phyloP scores from a whole-genome alignment of 192 early-diverging fungal genomes.

The Coemansia sp. region DNA sequence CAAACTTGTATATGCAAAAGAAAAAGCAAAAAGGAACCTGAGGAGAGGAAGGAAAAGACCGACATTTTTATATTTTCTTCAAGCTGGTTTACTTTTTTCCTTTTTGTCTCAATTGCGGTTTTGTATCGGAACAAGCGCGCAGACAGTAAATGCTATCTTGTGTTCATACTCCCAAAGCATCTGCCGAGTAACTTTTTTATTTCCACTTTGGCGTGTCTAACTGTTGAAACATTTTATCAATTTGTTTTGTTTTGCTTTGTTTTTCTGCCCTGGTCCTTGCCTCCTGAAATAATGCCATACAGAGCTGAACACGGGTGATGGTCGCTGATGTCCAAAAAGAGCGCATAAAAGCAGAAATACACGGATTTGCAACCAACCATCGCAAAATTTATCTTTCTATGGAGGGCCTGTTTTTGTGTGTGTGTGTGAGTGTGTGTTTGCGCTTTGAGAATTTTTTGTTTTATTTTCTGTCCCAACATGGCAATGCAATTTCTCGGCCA shows the following conservation, averaged over 20 bases:
- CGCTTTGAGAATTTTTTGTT: neutral
- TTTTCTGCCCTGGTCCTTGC: neutral
- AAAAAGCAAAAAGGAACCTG: conserved; percentile 5
- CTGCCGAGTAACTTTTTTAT: too few relatives aligned
- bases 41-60: neutral
- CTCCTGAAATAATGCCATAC: too few relatives aligned
- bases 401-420: neutral
- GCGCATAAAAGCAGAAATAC: neutral
- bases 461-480: too few relatives aligned
- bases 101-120: too few relatives aligned
- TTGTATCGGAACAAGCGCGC: too few relatives aligned
- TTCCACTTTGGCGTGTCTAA: too few relatives aligned
- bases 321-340: neutral
- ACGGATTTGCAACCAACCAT: neutral
- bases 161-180: too few relatives aligned
- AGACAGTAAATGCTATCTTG: too few relatives aligned
- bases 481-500: neutral
- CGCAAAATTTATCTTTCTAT: neutral
- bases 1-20: conserved; percentile 1
- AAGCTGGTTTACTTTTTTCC: too few relatives aligned
- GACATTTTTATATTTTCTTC: neutral
- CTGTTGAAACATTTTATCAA: too few relatives aligned
- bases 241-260: too few relatives aligned
- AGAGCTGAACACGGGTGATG: too few relatives aligned
- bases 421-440: neutral